Percentiles rank a stretch among this genome's conserved stretches.
phyloP scores from a whole-genome alignment of 148 eudicot genomes.

The Cornus kousa region DNA sequence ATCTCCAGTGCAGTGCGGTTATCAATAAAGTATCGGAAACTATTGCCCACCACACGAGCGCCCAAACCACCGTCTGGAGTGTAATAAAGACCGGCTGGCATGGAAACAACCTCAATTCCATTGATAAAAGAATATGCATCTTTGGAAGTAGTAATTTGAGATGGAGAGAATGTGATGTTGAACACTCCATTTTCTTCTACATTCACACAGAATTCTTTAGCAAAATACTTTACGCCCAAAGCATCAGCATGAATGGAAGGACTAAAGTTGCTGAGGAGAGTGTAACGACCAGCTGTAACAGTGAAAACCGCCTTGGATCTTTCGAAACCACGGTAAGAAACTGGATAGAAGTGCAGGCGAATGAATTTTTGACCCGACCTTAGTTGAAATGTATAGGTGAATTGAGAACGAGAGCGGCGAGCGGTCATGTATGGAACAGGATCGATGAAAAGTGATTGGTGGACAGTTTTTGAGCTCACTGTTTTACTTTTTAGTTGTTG shows the following conservation, averaged over 20 bases:
- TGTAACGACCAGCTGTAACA: conserved; percentile 28
- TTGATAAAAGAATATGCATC: background rate
- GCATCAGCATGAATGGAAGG: conserved; percentile 25
- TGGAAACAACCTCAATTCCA: conserved; percentile 14
- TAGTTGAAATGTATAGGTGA: conserved; percentile 19
- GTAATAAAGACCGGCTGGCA: background rate
- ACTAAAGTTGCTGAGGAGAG: conserved; percentile 26
- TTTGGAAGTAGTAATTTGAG: background rate
- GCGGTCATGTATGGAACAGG: conserved; percentile 18
- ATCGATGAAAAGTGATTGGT: background rate
- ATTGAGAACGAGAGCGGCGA: conserved; percentile 14
- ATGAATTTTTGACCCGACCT: conserved; percentile 27
- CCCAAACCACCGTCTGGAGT: background rate
- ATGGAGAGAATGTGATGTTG: conserved; percentile 29
- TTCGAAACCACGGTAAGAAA: background rate
- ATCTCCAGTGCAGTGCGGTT: too few species aligned
- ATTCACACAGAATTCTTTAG: conserved; percentile 22
- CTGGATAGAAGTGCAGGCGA: conserved; percentile 22
- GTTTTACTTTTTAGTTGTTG: conserved; percentile 7
- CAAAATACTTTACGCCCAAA: background rate
- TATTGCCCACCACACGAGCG: conserved; percentile 10
- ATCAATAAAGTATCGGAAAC: too few species aligned
- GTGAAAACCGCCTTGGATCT: conserved; percentile 22
- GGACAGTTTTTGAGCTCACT: background rate
- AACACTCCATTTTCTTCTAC: conserved; percentile 15